Percentiles rank a stretch among this genome's conserved stretches.
phyloP scores from a whole-genome alignment of 345 rosid species.

The Eucalyptus fibrosa region DNA sequence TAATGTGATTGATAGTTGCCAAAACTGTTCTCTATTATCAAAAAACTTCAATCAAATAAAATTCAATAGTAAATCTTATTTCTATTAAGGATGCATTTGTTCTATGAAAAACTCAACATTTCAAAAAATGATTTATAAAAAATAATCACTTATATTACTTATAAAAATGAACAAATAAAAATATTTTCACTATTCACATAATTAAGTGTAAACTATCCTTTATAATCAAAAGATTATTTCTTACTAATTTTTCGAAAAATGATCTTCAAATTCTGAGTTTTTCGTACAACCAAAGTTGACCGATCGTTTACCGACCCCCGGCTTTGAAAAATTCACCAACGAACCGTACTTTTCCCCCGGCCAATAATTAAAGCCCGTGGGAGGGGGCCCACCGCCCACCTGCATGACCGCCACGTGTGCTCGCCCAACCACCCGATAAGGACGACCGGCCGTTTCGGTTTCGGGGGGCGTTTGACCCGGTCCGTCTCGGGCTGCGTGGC shows the following conservation, averaged over 20 bases:
- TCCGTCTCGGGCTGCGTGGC: background rate
- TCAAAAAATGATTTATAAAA: too few species aligned
- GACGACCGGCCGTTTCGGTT: background rate
- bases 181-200: too few species aligned
- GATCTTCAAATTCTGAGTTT: background rate
- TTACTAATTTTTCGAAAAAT: background rate
- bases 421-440: background rate
- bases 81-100: rapidly evolving
- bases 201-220: too few species aligned
- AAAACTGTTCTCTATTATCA: rapidly evolving
- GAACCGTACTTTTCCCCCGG: background rate
- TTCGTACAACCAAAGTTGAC: background rate
- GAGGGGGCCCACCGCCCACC: background rate
- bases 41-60: background rate
- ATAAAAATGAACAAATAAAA: too few species aligned
- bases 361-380: background rate
- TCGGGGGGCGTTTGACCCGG: background rate
- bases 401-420: background rate
- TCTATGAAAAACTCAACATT: too few species aligned
- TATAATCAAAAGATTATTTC: too few species aligned
- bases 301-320: background rate
- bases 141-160: rapidly evolving
- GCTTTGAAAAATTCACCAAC: background rate
- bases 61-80: background rate
- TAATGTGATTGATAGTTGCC: background rate